A percentile compares a stretch with the other conserved stretches of the same genome.
phyloP scores from a whole-genome alignment of 768 basidiomycete genomes.

The Boletus insuetus region DNA sequence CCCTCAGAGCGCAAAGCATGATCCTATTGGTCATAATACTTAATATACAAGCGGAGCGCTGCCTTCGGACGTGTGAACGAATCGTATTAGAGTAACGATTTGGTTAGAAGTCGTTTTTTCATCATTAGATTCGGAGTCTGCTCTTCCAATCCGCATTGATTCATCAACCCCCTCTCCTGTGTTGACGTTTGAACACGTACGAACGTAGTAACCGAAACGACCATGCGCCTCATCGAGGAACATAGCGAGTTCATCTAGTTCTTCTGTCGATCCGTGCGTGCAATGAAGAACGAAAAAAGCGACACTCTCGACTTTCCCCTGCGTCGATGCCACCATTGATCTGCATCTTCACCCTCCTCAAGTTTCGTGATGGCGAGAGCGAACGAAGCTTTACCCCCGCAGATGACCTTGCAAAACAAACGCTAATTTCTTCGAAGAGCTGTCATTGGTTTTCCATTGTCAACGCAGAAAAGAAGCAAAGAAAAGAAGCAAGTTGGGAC shows the following conservation, averaged over 20 bases:
- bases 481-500: constrained; percentile 29
- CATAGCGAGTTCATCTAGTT: not conserved
- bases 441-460: constrained; percentile 23
- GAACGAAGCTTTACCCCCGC: constrained; percentile 24
- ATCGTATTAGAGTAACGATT: too few species aligned
- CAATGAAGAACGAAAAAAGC: constrained; percentile 18
- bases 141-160: constrained; percentile 21
- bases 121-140: too few species aligned
- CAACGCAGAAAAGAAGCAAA: constrained; percentile 34
- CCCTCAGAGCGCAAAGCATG: too few species aligned
- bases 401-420: constrained; percentile 28
- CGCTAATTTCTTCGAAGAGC: constrained; percentile 27
- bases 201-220: constrained; percentile 3
- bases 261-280: constrained; percentile 12
- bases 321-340: constrained; percentile 37
- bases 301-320: constrained; percentile 20
- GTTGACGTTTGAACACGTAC: constrained; percentile 8
- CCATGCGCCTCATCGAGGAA: constrained; percentile 9
- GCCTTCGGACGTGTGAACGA: too few species aligned
- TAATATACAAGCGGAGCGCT: too few species aligned
- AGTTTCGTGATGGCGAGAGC: constrained; percentile 32
- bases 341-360: constrained; percentile 21
- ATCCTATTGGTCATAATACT: too few species aligned
- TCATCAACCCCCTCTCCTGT: constrained; percentile 13
- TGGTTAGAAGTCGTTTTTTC: too few species aligned